phyloP scores from a whole-genome alignment of 768 basidiomycete species.

The Solioccasus polychromus region DNA sequence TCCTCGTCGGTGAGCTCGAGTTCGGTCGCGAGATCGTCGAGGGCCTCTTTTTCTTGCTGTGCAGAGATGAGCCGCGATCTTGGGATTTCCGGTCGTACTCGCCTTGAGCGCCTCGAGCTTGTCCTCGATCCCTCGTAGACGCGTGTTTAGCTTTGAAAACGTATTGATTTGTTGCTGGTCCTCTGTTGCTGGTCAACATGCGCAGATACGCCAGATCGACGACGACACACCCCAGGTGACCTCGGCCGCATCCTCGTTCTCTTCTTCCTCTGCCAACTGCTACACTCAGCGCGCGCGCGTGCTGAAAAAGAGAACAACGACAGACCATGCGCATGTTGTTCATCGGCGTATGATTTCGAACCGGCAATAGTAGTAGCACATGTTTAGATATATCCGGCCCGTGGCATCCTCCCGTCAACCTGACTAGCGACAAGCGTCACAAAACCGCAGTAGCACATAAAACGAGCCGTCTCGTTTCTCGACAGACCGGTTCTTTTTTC shows the following conservation, averaged over 20 bases:
- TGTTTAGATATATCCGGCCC: no score
- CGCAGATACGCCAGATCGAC: no score
- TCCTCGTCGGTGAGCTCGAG: slow-evolving; percentile 89
- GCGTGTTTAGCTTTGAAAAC: slow-evolving; percentile 88
- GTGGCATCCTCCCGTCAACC: no score
- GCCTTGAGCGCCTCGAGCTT: slow-evolving; percentile 76
- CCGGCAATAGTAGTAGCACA: background rate
- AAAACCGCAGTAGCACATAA: no score
- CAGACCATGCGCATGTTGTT: slow-evolving; percentile 58
- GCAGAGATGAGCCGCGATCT: background rate
- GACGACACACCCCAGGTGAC: slow-evolving; percentile 74
- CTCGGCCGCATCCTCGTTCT: slow-evolving; percentile 69
- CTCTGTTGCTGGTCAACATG: no score
- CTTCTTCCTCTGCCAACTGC: slow-evolving; percentile 77
- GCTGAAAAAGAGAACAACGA: no score
- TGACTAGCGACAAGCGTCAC: no score
- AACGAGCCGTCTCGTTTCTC: no score
- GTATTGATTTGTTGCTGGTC: slow-evolving; percentile 90
- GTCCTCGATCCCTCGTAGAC: slow-evolving; percentile 68
- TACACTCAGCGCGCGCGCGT: no score
- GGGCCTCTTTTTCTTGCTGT: slow-evolving; percentile 92
- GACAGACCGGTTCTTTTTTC: no score
- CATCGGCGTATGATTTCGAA: no score
- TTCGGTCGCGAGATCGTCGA: slow-evolving; percentile 85
- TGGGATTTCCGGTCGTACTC: background rate